Percentiles rank a stretch among this genome's conserved stretches.
phyloP scores from a whole-genome alignment of 768 basidiomycete species.

The Russula vinacea region DNA sequence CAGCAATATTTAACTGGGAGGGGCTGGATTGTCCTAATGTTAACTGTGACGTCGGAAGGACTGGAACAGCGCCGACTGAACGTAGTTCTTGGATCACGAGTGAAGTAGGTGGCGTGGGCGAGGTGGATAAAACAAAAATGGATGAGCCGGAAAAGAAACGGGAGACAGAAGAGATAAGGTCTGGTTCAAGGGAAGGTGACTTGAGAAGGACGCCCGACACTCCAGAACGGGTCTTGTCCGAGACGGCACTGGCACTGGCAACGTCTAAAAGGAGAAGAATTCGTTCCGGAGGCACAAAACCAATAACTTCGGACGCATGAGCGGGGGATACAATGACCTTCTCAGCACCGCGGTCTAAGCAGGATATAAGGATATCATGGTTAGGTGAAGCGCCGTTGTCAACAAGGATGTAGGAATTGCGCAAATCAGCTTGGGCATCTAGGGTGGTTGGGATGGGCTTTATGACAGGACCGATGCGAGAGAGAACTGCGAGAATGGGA shows the following conservation, averaged over 20 bases:
- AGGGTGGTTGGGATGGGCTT: slow-evolving; percentile 37
- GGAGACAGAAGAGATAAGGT: slow-evolving; percentile 74
- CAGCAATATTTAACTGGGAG: slow-evolving; percentile 66
- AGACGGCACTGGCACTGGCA: slow-evolving; percentile 67
- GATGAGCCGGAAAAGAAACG: slow-evolving; percentile 64
- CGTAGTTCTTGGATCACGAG: slow-evolving; percentile 59
- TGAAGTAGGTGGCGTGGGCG: slow-evolving; percentile 51
- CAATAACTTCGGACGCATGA: slow-evolving; percentile 64
- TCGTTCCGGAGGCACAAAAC: slow-evolving; percentile 64
- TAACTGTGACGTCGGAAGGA: slow-evolving; percentile 70
- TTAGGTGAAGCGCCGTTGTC: slow-evolving; percentile 47
- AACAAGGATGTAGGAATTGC: slow-evolving; percentile 51
- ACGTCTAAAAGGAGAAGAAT: slow-evolving; percentile 75
- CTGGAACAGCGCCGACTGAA: slow-evolving; percentile 57
- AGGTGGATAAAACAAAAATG: slow-evolving; percentile 57
- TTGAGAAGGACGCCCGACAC: slow-evolving; percentile 81
- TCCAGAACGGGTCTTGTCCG: slow-evolving; percentile 67
- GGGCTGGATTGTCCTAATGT: slow-evolving; percentile 54
- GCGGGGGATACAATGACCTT: slow-evolving; percentile 73
- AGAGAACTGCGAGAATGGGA: slow-evolving; percentile 55
- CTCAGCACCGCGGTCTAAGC: slow-evolving; percentile 75
- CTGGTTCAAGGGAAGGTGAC: slow-evolving; percentile 64
- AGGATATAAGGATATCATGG: slow-evolving; percentile 54
- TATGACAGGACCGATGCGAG: slow-evolving; percentile 77
- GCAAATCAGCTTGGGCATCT: slow-evolving; percentile 35